Evolutionary conservation across 495 filamentous ascomycete species (phyloP), one percentile per base, ranked within the genome.

Genomic region (Aspergillus heteromorphus): DNA sequence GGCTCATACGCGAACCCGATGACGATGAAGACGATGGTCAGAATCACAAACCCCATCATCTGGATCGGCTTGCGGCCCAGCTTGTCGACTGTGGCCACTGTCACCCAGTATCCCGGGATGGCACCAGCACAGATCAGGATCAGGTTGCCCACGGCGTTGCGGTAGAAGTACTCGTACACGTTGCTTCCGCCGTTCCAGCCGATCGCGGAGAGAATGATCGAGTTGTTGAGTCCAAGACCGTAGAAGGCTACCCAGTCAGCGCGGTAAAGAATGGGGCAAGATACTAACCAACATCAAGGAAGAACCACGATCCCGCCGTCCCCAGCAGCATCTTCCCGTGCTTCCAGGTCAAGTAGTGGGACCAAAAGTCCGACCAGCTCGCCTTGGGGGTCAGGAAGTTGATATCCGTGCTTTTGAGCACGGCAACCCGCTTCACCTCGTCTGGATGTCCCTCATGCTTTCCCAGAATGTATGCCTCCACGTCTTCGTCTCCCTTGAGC

Each of bases 21-120:
- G 49, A 88, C 67, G 53, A 83, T 68, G 70, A 93, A 93, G n/a
- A 93, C 73, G 40, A 83, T 75, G 21, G 87, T 89, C 6, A 92
- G 76, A 48, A 93, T 72, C 40, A 72, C 61, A 74, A 93, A 95
- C 27, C 90, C 89, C 51, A 80, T 68, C 19, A 91, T 73, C 66
- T 93, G 90, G 53, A 93, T 89, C 11, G 87, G 79, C 71, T 88
- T 89, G 56, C 90, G 88, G 42, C 89, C 90, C 11, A 90, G 43
- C 5, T 71, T 85, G 57, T 90, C 88, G 49, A 90, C 76, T 4
- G 80, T 82, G 2, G 79, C 82, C 4, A 89, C 84, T 1, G 85
- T 84, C 14, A 86, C 73, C 84, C 85, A 91, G 78, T 90, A 90
- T 17, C 88, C 88, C 0, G 87, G 87, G 18, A 92, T 86, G 53